These are phyloP conservation scores for Melampsora larici-populina DNA, from an alignment of 1,284 basidiomycete species.

Conservation along the genomic window DNA sequence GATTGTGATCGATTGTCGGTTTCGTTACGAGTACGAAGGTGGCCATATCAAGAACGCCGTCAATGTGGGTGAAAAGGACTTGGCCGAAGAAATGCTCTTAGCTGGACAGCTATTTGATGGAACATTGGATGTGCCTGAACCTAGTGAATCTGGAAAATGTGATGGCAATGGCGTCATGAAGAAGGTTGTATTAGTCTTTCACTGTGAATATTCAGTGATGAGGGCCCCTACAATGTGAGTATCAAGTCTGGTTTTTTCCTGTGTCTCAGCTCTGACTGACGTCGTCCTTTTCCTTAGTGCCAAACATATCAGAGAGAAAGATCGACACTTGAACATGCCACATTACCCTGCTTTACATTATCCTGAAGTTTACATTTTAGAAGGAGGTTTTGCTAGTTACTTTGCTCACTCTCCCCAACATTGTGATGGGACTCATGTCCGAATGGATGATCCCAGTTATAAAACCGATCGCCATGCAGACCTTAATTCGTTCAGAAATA, in stretches of 20 bases:
- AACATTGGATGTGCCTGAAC: constrained; percentile 62
- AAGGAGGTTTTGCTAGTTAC: constrained; percentile 85
- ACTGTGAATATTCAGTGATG: constrained; percentile 96
- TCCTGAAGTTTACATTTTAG: constrained; percentile 93
- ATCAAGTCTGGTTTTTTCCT: constrained; percentile 1
- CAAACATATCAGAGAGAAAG: constrained; percentile 82
- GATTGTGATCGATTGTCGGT: constrained; percentile 90
- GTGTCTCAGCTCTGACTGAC: constrained; percentile 13
- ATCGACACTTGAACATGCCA: constrained; percentile 80
- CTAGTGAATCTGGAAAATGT: constrained; percentile 74
- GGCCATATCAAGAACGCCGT: constrained; percentile 89
- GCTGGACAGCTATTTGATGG: constrained; percentile 46
- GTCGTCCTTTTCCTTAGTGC: constrained; percentile 61
- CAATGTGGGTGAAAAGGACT: constrained; percentile 80
- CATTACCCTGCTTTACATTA: constrained; percentile 90
- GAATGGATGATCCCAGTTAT: constrained; percentile 89
- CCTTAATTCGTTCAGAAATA: constrained; percentile 79
- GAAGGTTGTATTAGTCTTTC: constrained; percentile 87
- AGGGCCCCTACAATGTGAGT: constrained; percentile 89
- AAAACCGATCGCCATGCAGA: constrained; percentile 74
- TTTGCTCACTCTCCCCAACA: constrained; percentile 25
- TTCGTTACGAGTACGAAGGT: constrained; percentile 92
- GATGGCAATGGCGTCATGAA: constrained; percentile 56
- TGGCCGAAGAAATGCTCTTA: constrained; percentile 70
- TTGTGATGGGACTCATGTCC: constrained; percentile 63